A percentile compares a stretch with the other conserved stretches of the same genome.
phyloP scores from a whole-genome alignment of 2,329 filamentous ascomycete species.

The Magnaporthiopsis rhizophila region DNA sequence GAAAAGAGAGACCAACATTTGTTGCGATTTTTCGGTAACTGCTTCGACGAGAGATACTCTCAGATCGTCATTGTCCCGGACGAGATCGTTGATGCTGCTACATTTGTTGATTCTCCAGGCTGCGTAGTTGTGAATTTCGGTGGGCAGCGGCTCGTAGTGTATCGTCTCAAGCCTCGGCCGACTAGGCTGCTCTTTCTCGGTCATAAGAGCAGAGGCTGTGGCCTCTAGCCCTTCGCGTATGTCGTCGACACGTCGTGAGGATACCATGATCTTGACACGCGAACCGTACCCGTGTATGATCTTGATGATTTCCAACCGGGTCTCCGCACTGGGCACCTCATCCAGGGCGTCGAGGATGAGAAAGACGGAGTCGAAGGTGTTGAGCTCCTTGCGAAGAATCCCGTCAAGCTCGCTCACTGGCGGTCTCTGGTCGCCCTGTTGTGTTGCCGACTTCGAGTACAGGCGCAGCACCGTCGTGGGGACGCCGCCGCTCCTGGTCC shows the following conservation, averaged over 20 bases:
- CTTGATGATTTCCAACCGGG: background rate
- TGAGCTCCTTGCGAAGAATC: background rate
- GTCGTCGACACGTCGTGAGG: background rate
- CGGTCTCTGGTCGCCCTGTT: background rate
- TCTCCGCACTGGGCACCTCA: background rate
- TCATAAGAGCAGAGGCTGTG: no score
- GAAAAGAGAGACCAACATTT: no score
- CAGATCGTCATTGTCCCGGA: no score
- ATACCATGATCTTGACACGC: slow-evolving; percentile 1
- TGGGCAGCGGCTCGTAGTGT: no score
- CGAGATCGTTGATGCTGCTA: no score
- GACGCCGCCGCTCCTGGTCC: background rate
- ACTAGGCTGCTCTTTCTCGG: no score
- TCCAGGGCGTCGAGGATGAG: slow-evolving; percentile 2
- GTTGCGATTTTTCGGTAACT: no score
- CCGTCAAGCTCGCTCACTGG: background rate
- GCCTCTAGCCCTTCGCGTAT: no score
- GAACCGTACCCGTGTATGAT: background rate
- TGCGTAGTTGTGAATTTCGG: no score
- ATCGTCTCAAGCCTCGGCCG: no score
- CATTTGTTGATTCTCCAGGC: no score
- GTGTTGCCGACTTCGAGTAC: background rate
- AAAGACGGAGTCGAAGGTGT: background rate
- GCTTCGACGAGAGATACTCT: no score
- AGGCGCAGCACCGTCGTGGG: background rate